Evolutionary conservation across 2,329 filamentous ascomycete genomes (phyloP), one percentile per base, ranked within the genome.

Genomic region (Cryphonectria carpinicola): DNA sequence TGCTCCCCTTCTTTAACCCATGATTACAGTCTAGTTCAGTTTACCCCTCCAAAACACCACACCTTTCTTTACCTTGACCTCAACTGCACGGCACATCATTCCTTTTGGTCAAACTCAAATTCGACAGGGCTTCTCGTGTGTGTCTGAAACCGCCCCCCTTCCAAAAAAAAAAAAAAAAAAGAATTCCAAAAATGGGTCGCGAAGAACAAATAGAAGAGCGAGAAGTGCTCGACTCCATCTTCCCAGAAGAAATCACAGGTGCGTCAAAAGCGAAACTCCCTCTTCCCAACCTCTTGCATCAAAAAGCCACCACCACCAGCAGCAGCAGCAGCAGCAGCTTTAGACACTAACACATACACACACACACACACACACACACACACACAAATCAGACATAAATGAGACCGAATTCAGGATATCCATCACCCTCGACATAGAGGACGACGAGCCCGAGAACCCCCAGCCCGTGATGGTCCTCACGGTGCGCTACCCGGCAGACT

Each of bases 191-290:
- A 10, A 91, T 92, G 89, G 89, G 89, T 65, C 87, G 84, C 80
- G 95, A 98, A 86, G 96, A 99, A 72, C 96, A 99, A 81, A 84
- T 91, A 75, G 96, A 99, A 84, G 96, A 99, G 87, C 91, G 95
- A 73, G 96, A 99, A 82, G 95, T 99, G 76, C 93, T 99, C 79
- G 94, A 97, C 79, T 98, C 95, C 72, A 99, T 99, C 79, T 99
- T 98, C 76, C 94, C 96, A 1, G 95, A 99, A 72, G 96, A 99
- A 84, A 97, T 99, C 76, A 95, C 91, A 87, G 92, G 94, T 95
- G 78, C 32, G 35, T n/a, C 46, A 11, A 11, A 4, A n/a, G 6
- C 17, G 43, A 8, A 22, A 22, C 7, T 19, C 22, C 22, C 32
- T 32, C 32, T 49, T 22, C 13, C 13, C 41, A 43, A 43, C 41